Evolutionary conservation across 2,329 filamentous ascomycete genomes (phyloP), one percentile per base, ranked within the genome.

Genomic region (Ophiostoma australiae): DNA sequence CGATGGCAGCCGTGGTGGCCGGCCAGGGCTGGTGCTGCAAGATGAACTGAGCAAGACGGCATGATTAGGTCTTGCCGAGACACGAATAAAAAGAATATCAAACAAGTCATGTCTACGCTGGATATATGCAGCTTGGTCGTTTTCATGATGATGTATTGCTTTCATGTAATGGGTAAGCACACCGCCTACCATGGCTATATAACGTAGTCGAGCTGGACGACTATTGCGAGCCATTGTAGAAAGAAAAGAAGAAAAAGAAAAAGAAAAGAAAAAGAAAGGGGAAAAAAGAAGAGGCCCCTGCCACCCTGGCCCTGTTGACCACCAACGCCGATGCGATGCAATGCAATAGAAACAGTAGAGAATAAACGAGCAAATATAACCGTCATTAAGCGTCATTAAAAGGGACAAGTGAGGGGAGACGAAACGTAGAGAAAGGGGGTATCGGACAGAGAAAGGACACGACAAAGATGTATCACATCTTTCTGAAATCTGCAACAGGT

Each of bases 1-100:
- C 72, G 86, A 88, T 72, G 85, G 85, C 3, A 86, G 82, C 69
- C 79, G 86, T 61, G 84, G 84, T 2, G 84, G 85, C 0, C 75
- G 75, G 67, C 80, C 82, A 0, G 84, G 83, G 0, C 77, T 86
- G 66, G 76, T 84, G 52, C 76, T 87, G 68, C 77, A 78, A 61
- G 80, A 85, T 2, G 82, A 84, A 78, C 74, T 84, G 70, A 76
- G 74, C 13, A 79, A 78, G 75, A 74, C 75, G 20, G 20, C 33
- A 11, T 39, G 35, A 37, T 8, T 4, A 33, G 6, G 31, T 39
- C 63, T 33, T 35, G 23, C 17, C 52, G 3, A 48, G 44, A n/a
- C 20, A 48, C 44, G 44, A 20, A 48, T 48, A 44, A 17, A 39
- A 39, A 7, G 11, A 31, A 31, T 31, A 31, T 31, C 3, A 31